These are phyloP conservation scores for Trichoderma reesei DNA, from an alignment of 495 filamentous ascomycete genomes.

Conservation along the genomic window DNA sequence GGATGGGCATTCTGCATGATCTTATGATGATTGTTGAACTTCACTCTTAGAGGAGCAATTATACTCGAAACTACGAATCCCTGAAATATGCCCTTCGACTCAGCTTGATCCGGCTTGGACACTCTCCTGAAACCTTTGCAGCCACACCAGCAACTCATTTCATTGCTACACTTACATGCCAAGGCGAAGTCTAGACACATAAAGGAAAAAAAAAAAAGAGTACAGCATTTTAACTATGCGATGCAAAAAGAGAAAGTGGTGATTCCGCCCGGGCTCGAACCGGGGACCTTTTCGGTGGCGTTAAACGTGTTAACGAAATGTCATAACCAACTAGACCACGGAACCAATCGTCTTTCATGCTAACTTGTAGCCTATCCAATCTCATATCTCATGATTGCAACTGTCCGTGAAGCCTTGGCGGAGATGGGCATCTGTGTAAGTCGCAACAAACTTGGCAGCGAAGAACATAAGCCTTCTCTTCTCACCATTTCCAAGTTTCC, in stretches of 20 bases:
- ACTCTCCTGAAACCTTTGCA: too few relatives aligned
- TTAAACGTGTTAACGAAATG: slow-evolving; percentile 7
- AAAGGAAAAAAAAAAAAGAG: not conserved
- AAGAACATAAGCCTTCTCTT: not conserved
- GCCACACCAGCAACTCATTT: too few relatives aligned
- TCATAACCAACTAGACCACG: slow-evolving; percentile 9
- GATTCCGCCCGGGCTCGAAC: slow-evolving; percentile 8
- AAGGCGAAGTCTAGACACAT: not conserved
- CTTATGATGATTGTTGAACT: too few relatives aligned
- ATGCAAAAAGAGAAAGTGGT: slow-evolving; percentile 3
- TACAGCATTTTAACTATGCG: not conserved
- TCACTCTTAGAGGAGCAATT: too few relatives aligned
- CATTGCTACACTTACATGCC: too few relatives aligned
- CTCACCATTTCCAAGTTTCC: not conserved
- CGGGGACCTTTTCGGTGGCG: slow-evolving; percentile 9
- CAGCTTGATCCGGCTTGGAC: too few relatives aligned
- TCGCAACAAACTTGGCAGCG: not conserved
- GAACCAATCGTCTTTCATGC: slow-evolving; percentile 1
- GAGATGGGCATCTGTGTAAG: not conserved
- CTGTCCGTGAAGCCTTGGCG: not conserved
- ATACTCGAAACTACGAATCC: too few relatives aligned
- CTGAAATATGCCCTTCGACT: too few relatives aligned
- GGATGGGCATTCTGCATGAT: too few relatives aligned
- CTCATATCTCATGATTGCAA: not conserved
- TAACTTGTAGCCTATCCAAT: not conserved